Percentiles rank a stretch among this genome's conserved stretches.
Conservation (phyloP, 2,329 filamentous ascomycete species). For the Beauveria sp. region DNA sequence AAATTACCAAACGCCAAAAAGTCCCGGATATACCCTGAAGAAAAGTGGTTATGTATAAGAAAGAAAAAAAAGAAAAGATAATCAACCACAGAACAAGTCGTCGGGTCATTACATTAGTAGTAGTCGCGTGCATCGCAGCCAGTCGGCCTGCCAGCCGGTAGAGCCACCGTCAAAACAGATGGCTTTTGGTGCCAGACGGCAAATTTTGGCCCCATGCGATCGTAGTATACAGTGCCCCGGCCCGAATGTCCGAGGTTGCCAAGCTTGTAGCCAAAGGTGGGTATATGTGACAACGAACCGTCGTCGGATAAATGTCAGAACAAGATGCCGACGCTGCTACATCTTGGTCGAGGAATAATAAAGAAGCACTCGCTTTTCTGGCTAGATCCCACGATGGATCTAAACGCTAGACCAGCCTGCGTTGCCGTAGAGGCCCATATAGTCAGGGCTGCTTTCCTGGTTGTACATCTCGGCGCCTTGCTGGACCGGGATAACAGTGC, state of each 20-base stretch:
- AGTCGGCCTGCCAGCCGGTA: background rate
- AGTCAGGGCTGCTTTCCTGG: slow-evolving; percentile 9
- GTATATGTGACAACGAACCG: background rate
- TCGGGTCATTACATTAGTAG: slow-evolving; percentile 9
- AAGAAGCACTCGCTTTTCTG: background rate
- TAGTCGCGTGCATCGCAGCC: slow-evolving; percentile 4
- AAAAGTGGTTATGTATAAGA: slow-evolving; percentile 6
- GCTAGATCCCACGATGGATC: background rate
- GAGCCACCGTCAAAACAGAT: background rate
- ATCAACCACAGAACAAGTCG: background rate
- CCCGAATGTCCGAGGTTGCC: background rate
- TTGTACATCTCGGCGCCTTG: slow-evolving; percentile 32
- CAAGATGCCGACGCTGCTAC: background rate
- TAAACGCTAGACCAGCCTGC: background rate
- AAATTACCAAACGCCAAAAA: background rate
- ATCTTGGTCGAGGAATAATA: background rate
- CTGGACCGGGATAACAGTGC: slow-evolving; percentile 22
- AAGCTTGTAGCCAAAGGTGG: slow-evolving; percentile 5
- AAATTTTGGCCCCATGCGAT: background rate
- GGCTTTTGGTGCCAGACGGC: background rate
- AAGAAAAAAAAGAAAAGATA: background rate
- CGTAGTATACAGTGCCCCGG: slow-evolving; percentile 8
- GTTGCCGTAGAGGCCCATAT: slow-evolving; percentile 1
- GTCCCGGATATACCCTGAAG: background rate
- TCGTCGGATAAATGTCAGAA: slow-evolving; percentile 3